These are phyloP conservation scores for Arabis alpina DNA, from an alignment of 345 rosid genomes.

Conservation along the genomic window DNA sequence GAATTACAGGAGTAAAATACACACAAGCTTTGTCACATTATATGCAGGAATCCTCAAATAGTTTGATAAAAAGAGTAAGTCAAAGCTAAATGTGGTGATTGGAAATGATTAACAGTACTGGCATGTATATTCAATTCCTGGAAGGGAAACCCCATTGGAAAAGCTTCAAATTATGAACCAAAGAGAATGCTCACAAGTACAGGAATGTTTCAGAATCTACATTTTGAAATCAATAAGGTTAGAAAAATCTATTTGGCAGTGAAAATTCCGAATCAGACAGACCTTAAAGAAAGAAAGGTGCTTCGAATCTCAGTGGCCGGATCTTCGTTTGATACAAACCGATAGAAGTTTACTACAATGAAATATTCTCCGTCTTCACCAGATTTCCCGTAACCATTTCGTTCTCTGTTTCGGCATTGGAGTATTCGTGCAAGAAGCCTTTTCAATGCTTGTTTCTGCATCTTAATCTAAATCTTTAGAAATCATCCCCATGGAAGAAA, in stretches of 20 bases:
- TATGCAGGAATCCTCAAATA: neutral
- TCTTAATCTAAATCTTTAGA: conserved; percentile 42
- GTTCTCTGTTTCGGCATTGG: conserved; percentile 34
- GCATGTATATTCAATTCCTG: conserved; percentile 76
- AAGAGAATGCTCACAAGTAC: neutral
- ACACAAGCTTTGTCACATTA: conserved; percentile 2
- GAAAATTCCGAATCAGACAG: neutral
- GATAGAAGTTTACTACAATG: conserved; percentile 79
- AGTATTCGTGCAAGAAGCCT: neutral
- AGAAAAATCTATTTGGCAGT: neutral
- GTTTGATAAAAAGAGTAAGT: conserved; percentile 52
- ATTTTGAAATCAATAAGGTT: neutral
- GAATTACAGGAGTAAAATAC: conserved; percentile 19
- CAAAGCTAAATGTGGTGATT: conserved; percentile 45
- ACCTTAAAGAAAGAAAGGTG: conserved; percentile 77
- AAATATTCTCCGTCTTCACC: conserved; percentile 47
- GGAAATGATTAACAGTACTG: conserved; percentile 28
- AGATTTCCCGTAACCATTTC: conserved; percentile 1
- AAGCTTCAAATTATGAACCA: conserved; percentile 5
- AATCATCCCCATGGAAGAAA: conserved; percentile 66
- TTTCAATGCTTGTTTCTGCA: conserved; percentile 25
- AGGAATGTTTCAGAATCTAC: neutral
- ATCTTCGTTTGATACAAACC: conserved; percentile 61
- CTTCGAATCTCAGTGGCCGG: conserved; percentile 65
- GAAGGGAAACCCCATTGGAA: neutral